These are phyloP conservation scores for Aspergillus luchuensis DNA, from an alignment of 2,329 filamentous ascomycete genomes.

Conservation along the genomic window DNA sequence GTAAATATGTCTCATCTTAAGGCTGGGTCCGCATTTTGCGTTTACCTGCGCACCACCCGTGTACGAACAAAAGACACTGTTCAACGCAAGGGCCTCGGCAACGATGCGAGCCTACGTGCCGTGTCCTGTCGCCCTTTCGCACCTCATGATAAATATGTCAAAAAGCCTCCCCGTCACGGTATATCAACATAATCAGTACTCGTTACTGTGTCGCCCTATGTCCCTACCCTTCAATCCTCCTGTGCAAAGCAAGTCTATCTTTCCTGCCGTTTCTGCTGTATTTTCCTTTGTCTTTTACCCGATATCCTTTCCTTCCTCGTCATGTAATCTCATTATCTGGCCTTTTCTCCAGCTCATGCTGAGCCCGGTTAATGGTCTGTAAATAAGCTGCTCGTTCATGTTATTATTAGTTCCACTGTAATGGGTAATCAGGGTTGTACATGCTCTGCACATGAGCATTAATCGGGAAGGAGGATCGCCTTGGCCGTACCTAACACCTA, in stretches of 20 bases:
- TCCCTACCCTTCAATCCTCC: background rate
- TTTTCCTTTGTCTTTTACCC: conserved; percentile 12
- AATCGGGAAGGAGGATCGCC: background rate
- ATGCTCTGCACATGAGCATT: background rate
- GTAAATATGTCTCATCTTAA: conserved; percentile 68
- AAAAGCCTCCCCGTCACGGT: background rate
- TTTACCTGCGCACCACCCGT: background rate
- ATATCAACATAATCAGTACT: background rate
- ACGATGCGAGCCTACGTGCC: background rate
- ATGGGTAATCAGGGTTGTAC: background rate
- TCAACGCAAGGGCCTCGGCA: background rate
- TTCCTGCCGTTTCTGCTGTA: background rate
- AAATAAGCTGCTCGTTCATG: conserved; percentile 16
- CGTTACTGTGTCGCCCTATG: background rate
- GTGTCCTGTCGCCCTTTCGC: background rate
- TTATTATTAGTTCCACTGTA: background rate
- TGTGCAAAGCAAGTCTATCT: conserved; percentile 6
- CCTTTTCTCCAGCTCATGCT: conserved; percentile 7
- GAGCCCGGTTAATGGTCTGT: conserved; percentile 17
- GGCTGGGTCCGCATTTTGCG: background rate
- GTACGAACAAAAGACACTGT: background rate
- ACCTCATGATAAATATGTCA: background rate
- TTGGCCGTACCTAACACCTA: background rate
- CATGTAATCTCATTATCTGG: conserved; percentile 1
- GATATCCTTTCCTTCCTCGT: conserved; percentile 20